Evolutionary conservation across 1,139 yeast species (phyloP).

Genomic region (Kazachstania sp.): DNA sequence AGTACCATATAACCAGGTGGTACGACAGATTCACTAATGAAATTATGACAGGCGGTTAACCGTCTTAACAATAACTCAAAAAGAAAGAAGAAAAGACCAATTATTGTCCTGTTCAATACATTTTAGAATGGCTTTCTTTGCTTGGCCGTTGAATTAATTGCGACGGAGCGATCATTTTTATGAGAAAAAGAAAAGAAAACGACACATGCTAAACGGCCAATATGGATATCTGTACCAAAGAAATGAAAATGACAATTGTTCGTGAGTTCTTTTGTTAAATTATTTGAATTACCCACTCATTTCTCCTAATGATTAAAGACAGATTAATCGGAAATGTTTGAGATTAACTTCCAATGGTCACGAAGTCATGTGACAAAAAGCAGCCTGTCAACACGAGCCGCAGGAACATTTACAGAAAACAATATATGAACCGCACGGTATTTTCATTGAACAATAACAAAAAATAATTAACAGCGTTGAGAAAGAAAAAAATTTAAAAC

Average conservation of each 20-base stretch:
- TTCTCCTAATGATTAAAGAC: background rate
- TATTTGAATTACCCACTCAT: background rate
- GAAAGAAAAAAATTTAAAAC: background rate
- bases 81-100: too few species aligned
- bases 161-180: too few species aligned
- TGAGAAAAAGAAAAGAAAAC: too few species aligned
- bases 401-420: background rate
- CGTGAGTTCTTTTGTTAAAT: background rate
- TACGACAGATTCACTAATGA: too few species aligned
- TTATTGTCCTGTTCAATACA: background rate
- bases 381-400: background rate
- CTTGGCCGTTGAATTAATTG: background rate
- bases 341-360: background rate
- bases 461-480: too few species aligned
- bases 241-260: background rate
- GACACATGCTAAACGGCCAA: too few species aligned
- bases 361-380: constrained; percentile 1
- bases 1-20: too few species aligned
- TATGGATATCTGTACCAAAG: background rate
- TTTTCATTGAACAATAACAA: background rate
- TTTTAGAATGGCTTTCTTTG: background rate
- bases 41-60: too few species aligned
- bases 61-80: too few species aligned
- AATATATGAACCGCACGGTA: background rate
- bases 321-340: background rate